Conservation (phyloP, 306 rosid genomes). For the Sicyos edulis region DNA sequence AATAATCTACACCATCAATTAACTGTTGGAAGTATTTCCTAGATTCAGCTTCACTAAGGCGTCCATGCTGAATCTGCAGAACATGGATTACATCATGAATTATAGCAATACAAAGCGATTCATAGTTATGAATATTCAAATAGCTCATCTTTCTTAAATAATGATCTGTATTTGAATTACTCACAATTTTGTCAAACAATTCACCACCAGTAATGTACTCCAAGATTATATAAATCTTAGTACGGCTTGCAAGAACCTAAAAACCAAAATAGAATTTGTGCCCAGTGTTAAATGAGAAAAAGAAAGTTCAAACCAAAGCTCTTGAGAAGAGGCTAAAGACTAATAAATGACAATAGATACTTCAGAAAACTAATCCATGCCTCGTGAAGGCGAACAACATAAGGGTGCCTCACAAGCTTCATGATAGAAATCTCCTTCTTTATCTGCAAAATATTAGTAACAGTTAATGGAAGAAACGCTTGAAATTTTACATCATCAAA, state of each 20-base stretch:
- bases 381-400: constrained; percentile 76
- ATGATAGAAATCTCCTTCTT: constrained; percentile 84
- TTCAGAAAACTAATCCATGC: constrained; percentile 33
- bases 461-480: not conserved
- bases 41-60: constrained; percentile 71
- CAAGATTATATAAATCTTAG: constrained; percentile 79
- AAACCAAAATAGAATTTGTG: constrained; percentile 24
- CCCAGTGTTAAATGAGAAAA: constrained; percentile 9
- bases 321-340: not conserved
- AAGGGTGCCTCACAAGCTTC: constrained; percentile 92
- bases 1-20: constrained; percentile 73
- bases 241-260: constrained; percentile 82
- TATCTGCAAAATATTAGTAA: constrained; percentile 44
- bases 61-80: constrained; percentile 70
- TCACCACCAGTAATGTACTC: constrained; percentile 97
- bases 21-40: constrained; percentile 83
- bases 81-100: not conserved
- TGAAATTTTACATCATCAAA: not conserved
- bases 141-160: not conserved
- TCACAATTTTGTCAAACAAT: constrained; percentile 87
- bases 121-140: not conserved
- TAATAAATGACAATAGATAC: not conserved
- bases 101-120: not conserved
- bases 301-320: not conserved
- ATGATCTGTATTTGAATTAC: constrained; percentile 27